Percentiles rank a stretch among this genome's conserved stretches.
phyloP scores from a whole-genome alignment of 1,284 basidiomycete species.

The Ustilago hordei region DNA sequence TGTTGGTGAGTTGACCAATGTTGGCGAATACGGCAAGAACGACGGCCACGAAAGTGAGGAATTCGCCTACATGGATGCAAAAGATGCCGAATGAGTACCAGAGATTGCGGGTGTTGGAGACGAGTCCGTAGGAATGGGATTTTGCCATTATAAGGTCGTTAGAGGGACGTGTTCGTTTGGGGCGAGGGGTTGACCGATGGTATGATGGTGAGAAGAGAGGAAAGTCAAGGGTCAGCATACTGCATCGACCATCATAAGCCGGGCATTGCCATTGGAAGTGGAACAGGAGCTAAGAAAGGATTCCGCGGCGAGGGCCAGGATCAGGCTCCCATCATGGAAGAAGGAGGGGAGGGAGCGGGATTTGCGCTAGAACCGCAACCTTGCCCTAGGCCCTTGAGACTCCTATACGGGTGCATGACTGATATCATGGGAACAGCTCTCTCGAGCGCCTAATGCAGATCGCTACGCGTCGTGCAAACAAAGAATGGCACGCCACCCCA shows the following conservation, averaged over 20 bases:
- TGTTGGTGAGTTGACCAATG: constrained; percentile 64
- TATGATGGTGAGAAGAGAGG: not conserved
- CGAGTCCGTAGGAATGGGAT: constrained; percentile 5
- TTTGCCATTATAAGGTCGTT: constrained; percentile 9
- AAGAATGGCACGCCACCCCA: no score
- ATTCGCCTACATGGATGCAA: constrained; percentile 56
- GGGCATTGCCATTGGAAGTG: not conserved
- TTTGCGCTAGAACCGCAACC: not conserved
- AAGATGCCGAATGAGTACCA: constrained; percentile 29
- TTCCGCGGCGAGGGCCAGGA: not conserved
- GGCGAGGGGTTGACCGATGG: not conserved
- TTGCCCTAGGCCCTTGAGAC: constrained; percentile 4
- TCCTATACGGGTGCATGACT: not conserved
- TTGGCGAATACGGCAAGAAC: constrained; percentile 63
- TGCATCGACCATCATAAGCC: not conserved
- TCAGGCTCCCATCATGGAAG: no score
- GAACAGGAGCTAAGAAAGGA: not conserved
- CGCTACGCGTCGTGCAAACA: not conserved
- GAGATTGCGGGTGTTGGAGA: constrained; percentile 18
- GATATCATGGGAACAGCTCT: not conserved
- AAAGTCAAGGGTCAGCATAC: not conserved
- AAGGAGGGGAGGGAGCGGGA: not conserved
- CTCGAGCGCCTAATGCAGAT: not conserved
- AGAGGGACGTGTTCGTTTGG: not conserved
- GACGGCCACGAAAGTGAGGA: constrained; percentile 65